Percentiles rank a stretch among this genome's conserved stretches.
phyloP scores from a whole-genome alignment of 1,284 basidiomycete genomes.

The Earliella scabrosa region DNA sequence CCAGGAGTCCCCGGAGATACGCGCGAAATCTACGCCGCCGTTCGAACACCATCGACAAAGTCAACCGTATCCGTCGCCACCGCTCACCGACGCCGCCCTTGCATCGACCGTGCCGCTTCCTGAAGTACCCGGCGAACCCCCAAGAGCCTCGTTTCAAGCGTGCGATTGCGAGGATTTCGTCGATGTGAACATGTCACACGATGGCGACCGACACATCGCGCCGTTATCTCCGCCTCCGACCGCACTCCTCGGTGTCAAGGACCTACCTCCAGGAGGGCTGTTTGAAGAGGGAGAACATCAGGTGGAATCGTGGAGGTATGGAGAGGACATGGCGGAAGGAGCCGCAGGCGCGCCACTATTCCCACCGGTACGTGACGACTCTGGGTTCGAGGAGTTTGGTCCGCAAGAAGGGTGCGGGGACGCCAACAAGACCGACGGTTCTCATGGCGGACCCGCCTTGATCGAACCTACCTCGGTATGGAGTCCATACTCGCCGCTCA shows the following conservation, averaged over 20 bases:
- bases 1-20: conserved; percentile 8
- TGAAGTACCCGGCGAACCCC: conserved; percentile 10
- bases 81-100: conserved; percentile 28
- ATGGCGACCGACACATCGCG: conserved; percentile 19
- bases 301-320: conserved; percentile 24
- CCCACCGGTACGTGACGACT: conserved; percentile 28
- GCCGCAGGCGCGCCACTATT: conserved; percentile 11
- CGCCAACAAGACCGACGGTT: conserved; percentile 7
- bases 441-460: conserved; percentile 9
- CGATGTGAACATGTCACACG: conserved; percentile 26
- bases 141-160: conserved; percentile 3
- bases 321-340: conserved; percentile 12
- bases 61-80: conserved; percentile 29
- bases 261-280: conserved; percentile 17
- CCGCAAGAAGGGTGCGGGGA: conserved; percentile 14
- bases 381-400: conserved; percentile 27
- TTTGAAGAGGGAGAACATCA: conserved; percentile 2
- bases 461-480: conserved; percentile 29
- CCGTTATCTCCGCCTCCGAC: conserved; percentile 32
- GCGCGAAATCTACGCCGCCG: conserved; percentile 21
- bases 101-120: conserved; percentile 29
- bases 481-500: conserved; percentile 25
- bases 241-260: conserved; percentile 16
- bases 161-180: conserved; percentile 11
- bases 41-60: conserved; percentile 12